These are phyloP conservation scores for Quercus variabilis DNA, from an alignment of 306 rosid species.

Conservation along the genomic window DNA sequence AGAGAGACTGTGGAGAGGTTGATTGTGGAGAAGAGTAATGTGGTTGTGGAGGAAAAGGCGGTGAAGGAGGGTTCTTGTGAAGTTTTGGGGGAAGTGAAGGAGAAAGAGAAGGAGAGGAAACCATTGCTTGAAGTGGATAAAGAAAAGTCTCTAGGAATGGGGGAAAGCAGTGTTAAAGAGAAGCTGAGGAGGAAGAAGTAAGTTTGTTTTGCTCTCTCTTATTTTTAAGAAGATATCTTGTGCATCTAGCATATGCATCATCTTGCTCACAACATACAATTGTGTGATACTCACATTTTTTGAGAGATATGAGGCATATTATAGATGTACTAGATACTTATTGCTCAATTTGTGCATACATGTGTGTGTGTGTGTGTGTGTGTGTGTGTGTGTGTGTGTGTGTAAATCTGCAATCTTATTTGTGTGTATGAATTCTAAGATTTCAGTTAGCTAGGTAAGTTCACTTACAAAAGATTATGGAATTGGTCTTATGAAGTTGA, in stretches of 20 bases:
- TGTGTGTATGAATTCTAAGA: not conserved
- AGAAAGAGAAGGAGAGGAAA: conserved; percentile 40
- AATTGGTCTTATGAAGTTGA: too few species aligned
- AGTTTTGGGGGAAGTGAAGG: conserved; percentile 38
- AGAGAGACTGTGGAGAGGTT: conserved; percentile 46
- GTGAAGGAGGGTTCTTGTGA: conserved; percentile 21
- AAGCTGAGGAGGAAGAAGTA: conserved; percentile 57
- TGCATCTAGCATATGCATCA: too few species aligned
- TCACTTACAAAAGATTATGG: too few species aligned
- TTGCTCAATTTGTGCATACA: not conserved
- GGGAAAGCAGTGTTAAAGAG: conserved; percentile 32
- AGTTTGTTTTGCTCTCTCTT: conserved; percentile 25
- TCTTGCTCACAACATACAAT: too few species aligned
- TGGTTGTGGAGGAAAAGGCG: conserved; percentile 23
- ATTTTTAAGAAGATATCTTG: too few species aligned
- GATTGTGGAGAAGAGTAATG: conserved; percentile 27
- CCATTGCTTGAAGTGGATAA: conserved; percentile 49
- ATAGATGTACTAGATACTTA: too few species aligned
- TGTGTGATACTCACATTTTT: too few species aligned
- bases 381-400: not conserved
- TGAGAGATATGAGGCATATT: too few species aligned
- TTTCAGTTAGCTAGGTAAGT: not conserved
- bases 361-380: not conserved
- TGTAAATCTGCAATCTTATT: not conserved
- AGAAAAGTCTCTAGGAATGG: conserved; percentile 34